Evolutionary conservation across 495 filamentous ascomycete genomes (phyloP).

Genomic region (Trichoderma orchidacearum): DNA sequence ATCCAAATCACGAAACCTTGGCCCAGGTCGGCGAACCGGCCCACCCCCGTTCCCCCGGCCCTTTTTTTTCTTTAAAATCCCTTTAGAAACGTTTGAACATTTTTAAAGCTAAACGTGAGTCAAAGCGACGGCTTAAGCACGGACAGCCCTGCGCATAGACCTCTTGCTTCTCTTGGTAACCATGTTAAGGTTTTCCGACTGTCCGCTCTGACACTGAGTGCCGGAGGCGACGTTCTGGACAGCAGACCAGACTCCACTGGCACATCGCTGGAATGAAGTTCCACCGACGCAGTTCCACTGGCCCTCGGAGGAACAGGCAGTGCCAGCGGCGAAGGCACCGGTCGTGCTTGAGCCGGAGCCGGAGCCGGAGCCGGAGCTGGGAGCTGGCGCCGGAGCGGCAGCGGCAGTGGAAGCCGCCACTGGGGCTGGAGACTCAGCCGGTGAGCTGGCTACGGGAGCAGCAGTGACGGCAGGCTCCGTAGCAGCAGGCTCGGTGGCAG

Average conservation of each 20-base stretch:
- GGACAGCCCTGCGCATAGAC: slow-evolving; percentile 11
- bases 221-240: slow-evolving; percentile 21
- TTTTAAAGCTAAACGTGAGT: too few species aligned
- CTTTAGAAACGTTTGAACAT: too few species aligned
- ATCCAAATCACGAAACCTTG: too few species aligned
- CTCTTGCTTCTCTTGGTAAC: slow-evolving; percentile 11
- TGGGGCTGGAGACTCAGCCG: background rate
- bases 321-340: slow-evolving; percentile 11
- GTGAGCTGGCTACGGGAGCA: background rate
- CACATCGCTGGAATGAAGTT: slow-evolving; percentile 29
- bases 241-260: slow-evolving; percentile 25
- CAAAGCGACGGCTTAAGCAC: slow-evolving; percentile 15
- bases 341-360: slow-evolving; percentile 9
- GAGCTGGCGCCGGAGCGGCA: slow-evolving; percentile 4
- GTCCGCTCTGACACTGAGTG: slow-evolving; percentile 20
- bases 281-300: slow-evolving; percentile 30
- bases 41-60: too few species aligned
- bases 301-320: slow-evolving; percentile 26
- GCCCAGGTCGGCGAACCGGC: too few species aligned
- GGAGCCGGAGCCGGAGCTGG: slow-evolving; percentile 7
- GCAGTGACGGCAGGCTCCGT: background rate
- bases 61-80: too few species aligned
- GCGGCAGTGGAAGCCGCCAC: background rate
- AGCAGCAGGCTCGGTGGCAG: background rate
- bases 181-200: slow-evolving; percentile 16